phyloP scores from a whole-genome alignment of 2,329 filamentous ascomycete genomes.

The Fragosphaeria purpurea region DNA sequence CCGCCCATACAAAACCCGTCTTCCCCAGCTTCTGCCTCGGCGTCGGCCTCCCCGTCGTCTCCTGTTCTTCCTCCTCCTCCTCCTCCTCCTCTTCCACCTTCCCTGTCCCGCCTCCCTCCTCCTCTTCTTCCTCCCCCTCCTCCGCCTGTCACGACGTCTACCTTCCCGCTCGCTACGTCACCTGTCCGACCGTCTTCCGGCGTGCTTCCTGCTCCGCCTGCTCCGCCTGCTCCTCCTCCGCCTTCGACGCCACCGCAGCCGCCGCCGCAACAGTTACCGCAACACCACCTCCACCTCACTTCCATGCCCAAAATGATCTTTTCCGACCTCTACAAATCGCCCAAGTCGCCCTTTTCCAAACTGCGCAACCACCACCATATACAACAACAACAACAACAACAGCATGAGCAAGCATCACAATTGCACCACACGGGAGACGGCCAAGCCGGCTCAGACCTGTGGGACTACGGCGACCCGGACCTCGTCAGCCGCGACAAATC shows the following conservation, averaged over 20 bases:
- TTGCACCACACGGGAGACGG: neutral
- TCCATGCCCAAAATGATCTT: slow-evolving; percentile 40
- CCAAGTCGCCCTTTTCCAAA: slow-evolving; percentile 42
- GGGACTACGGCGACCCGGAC: slow-evolving; percentile 46
- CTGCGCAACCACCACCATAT: slow-evolving; percentile 39
- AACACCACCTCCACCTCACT: neutral
- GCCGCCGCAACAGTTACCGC: neutral
- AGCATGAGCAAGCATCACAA: slow-evolving; percentile 13
- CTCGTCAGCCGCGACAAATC: slow-evolving; percentile 51
- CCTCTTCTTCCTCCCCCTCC: neutral
- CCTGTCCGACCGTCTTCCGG: too few relatives aligned
- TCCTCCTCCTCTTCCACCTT: neutral
- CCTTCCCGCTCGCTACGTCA: neutral
- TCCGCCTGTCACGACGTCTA: too few relatives aligned
- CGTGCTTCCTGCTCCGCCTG: neutral
- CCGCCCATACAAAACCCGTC: slow-evolving; percentile 4
- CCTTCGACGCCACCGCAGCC: neutral
- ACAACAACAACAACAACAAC: slow-evolving; percentile 10
- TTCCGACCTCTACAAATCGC: slow-evolving; percentile 48
- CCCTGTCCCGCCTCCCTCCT: neutral
- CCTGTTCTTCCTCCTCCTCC: neutral
- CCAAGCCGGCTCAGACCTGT: neutral
- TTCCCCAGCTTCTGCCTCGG: neutral
- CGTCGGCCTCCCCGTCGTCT: too few relatives aligned
- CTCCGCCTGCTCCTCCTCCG: neutral